Evolutionary conservation across 73 alveolate genomes (phyloP), one percentile per base, ranked within the genome.

Genomic region (Paramecium pentaurelia): DNA sequence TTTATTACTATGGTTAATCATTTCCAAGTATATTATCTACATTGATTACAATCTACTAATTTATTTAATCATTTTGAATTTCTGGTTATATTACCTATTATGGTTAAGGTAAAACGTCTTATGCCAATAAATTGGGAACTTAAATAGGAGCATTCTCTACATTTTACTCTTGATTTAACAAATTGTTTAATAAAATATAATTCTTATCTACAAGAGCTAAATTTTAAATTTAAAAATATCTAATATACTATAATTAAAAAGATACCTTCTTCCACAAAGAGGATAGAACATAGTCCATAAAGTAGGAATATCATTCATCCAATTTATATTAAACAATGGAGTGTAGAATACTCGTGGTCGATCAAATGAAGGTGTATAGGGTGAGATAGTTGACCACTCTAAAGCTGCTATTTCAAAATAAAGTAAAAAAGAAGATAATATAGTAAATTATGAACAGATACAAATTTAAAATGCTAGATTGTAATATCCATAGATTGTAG

Each of bases 241-340:
- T 80, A 73, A 34, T 3, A 2, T 22, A 25, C 1, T 16, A 25
- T 4, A 42, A 77, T 38, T 71, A 16, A 11, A 36, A 10, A 32
- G 22, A 40, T 71, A 83, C 85, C 75, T 60, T 88, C 94, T 88
- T 68, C 94, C 94, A 45, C 58, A 45, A 22, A 88, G 36, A 1
- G 94, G 94, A 58, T 45, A 88, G 47, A 88, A 88, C 94, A 88
- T 88, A 36, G 92, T 88, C 94, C 94, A 88, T 10, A 88, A 60
- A 18, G 75, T n/a, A 3, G 94, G 94, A 38, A 88, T 71, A 8
- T 88, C 94, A 70, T 88, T 59, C 16, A 25, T 38, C 94, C 94
- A 88, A 4, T 64, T 85, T 44, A 88, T 47, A 44, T 71, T 32
- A 27, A 88, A 88, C 8, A 88, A 25, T 47, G 94, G 94, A 49